phyloP scores from a whole-genome alignment of 345 rosid species.

The Salix viminalis region DNA sequence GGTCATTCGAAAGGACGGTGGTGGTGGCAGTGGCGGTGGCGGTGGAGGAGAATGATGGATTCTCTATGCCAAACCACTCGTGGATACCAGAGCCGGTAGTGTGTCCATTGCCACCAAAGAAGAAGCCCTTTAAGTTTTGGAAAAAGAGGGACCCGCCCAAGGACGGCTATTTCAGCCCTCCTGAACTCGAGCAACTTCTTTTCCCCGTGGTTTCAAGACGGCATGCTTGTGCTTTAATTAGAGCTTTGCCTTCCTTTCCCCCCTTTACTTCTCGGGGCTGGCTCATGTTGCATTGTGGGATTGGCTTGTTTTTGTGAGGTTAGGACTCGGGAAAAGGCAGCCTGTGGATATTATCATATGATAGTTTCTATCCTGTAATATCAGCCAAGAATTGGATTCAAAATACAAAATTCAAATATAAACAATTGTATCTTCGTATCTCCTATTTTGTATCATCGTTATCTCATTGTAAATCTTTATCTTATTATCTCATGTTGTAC shows the following conservation, averaged over 20 bases:
- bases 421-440: too few relatives aligned
- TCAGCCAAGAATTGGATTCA: too few relatives aligned
- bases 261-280: background rate
- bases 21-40: background rate
- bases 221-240: slow-evolving; percentile 5
- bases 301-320: background rate
- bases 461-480: too few relatives aligned
- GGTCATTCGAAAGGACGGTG: background rate
- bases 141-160: slow-evolving; percentile 26
- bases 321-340: background rate
- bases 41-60: slow-evolving; percentile 8
- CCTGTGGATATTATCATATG: background rate
- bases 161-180: slow-evolving; percentile 29
- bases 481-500: too few relatives aligned
- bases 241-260: background rate
- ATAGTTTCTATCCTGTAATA: too few relatives aligned
- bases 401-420: too few relatives aligned
- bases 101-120: slow-evolving; percentile 37
- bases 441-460: too few relatives aligned
- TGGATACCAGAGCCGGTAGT: slow-evolving; percentile 20
- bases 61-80: slow-evolving; percentile 31
- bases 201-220: slow-evolving; percentile 13
- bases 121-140: slow-evolving; percentile 20
- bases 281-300: background rate
- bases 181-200: slow-evolving; percentile 35